Percentiles rank a stretch among this genome's conserved stretches.
These are phyloP conservation scores for Blastobotrys terrestris DNA, from an alignment of 805 yeast genomes.

Conservation along the genomic window DNA sequence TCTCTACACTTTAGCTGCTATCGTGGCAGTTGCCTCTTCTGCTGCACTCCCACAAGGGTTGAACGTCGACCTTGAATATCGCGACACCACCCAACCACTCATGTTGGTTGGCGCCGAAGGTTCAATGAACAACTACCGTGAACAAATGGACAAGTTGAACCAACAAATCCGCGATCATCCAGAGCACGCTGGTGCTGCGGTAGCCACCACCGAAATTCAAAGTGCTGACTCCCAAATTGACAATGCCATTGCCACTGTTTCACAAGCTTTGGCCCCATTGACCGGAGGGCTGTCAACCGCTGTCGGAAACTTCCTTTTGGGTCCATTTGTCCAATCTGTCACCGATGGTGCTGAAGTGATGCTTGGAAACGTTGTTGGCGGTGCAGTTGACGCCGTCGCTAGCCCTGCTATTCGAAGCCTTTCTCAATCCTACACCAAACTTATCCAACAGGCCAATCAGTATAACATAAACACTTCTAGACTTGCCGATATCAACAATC, in stretches of 20 bases:
- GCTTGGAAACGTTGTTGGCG: constrained; percentile 19
- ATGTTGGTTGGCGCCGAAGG: not conserved
- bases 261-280: constrained; percentile 15
- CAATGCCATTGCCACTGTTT: constrained; percentile 14
- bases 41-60: not conserved
- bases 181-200: constrained; percentile 13
- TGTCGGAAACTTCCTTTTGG: constrained; percentile 9
- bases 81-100: not conserved
- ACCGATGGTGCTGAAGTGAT: constrained; percentile 22
- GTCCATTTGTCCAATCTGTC: constrained; percentile 13
- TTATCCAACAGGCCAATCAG: not conserved
- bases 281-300: constrained; percentile 15
- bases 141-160: not conserved
- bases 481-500: not conserved
- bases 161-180: constrained; percentile 1
- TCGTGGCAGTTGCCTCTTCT: not conserved
- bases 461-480: not conserved
- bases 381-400: constrained; percentile 15
- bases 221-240: constrained; percentile 22
- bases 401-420: constrained; percentile 5
- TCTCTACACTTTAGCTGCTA: not conserved
- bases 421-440: not conserved
- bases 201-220: constrained; percentile 12
- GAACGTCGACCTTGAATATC: not conserved
- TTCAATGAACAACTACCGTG: not conserved